Evolutionary conservation across 1,284 basidiomycete species (phyloP).

Genomic region (Sanguinoderma infundibulare): DNA sequence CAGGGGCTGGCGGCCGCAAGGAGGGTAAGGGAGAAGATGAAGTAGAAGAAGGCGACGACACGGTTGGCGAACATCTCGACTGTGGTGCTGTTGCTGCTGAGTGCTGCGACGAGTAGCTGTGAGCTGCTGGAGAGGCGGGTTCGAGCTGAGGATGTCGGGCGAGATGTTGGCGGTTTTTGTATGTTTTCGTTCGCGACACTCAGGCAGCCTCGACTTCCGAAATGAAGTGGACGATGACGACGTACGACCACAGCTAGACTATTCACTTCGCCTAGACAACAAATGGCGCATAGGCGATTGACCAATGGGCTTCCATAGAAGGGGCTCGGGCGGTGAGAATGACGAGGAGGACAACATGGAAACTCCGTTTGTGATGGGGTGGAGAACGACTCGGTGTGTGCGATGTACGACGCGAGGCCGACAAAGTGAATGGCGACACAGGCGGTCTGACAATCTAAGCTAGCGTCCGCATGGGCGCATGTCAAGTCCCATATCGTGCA

Average conservation of each 20-base stretch:
- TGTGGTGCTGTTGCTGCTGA: neutral
- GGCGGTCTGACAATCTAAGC: neutral
- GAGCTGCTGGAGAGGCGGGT: constrained; percentile 18
- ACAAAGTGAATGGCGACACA: neutral
- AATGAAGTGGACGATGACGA: too few species aligned
- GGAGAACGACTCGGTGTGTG: neutral
- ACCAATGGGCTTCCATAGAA: neutral
- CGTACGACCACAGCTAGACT: too few species aligned
- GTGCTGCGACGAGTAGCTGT: constrained; percentile 16
- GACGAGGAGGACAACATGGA: neutral
- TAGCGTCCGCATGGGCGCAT: neutral
- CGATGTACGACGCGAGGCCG: neutral
- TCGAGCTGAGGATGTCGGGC: constrained; percentile 4
- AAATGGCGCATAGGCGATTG: neutral
- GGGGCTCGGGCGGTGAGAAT: neutral
- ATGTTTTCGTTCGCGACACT: neutral
- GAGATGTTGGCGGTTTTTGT: neutral
- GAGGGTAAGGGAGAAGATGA: constrained; percentile 28
- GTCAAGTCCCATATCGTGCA: neutral
- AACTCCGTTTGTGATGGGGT: neutral
- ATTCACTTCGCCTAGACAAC: neutral
- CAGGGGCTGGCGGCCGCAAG: constrained; percentile 36
- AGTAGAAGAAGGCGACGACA: constrained; percentile 22
- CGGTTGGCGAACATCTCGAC: constrained; percentile 28
- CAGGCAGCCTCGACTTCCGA: neutral